These are phyloP conservation scores for Penicillium dipodomyicola DNA, from an alignment of 495 filamentous ascomycete genomes.

Conservation along the genomic window DNA sequence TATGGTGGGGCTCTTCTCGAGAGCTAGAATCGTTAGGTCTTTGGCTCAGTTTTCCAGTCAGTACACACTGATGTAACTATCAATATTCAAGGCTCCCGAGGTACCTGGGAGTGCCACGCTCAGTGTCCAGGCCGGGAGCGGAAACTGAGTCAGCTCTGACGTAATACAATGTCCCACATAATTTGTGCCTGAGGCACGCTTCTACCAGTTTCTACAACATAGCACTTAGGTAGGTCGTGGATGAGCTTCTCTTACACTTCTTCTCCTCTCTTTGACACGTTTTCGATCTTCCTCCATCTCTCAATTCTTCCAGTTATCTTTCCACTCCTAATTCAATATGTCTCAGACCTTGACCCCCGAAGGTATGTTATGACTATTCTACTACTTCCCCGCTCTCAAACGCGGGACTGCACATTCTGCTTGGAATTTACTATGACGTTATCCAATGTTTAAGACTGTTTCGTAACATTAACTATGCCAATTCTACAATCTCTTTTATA, in stretches of 20 bases:
- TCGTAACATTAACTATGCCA: neutral
- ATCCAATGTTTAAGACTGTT: conserved; percentile 4
- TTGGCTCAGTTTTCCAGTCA: neutral
- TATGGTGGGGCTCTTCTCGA: neutral
- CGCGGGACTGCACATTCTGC: conserved; percentile 29
- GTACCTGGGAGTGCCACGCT: neutral
- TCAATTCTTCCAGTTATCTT: neutral
- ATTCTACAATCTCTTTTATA: conserved; percentile 3
- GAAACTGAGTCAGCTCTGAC: conserved; percentile 21
- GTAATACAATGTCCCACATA: conserved; percentile 11
- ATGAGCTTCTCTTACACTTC: conserved; percentile 14
- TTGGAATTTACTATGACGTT: conserved; percentile 18
- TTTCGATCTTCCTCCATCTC: conserved; percentile 14
- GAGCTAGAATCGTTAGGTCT: neutral
- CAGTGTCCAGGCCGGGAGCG: conserved; percentile 7
- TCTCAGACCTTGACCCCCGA: conserved; percentile 38
- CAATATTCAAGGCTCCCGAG: neutral
- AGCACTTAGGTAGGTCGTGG: conserved; percentile 1
- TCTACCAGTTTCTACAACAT: conserved; percentile 19
- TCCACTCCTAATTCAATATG: conserved; percentile 24
- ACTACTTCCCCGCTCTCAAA: conserved; percentile 38
- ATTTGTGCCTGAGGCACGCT: conserved; percentile 15
- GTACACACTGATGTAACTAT: neutral
- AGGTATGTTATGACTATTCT: conserved; percentile 37
- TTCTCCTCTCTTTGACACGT: conserved; percentile 2